These are phyloP conservation scores for Calonectria pseudoturangicola DNA, from an alignment of 2,329 filamentous ascomycete genomes.

Conservation along the genomic window DNA sequence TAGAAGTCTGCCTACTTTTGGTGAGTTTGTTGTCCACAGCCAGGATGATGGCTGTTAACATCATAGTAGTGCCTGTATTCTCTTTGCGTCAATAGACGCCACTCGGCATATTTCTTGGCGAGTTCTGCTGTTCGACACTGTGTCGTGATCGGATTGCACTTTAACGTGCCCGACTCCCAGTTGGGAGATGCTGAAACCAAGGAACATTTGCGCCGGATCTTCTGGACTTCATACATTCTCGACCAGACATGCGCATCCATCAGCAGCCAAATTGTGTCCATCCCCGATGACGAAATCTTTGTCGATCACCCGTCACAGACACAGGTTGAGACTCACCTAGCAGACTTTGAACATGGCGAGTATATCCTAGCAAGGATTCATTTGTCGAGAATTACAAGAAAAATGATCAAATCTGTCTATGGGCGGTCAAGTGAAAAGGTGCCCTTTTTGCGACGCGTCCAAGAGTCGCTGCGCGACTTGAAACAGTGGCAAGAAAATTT, in stretches of 20 bases:
- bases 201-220: slow-evolving; percentile 2
- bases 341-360: background rate
- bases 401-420: slow-evolving; percentile 1
- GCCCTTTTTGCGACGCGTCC: background rate
- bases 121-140: background rate
- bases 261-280: background rate
- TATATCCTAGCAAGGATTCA: background rate
- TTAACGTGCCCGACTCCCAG: background rate
- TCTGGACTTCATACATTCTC: slow-evolving; percentile 12
- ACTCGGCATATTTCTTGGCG: slow-evolving; percentile 2
- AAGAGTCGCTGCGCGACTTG: background rate
- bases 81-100: slow-evolving; percentile 4
- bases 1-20: slow-evolving; percentile 2
- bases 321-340: background rate
- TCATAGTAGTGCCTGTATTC: background rate
- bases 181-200: background rate
- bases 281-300: slow-evolving; percentile 14
- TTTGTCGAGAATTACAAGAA: background rate
- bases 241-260: background rate
- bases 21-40: background rate
- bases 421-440: background rate
- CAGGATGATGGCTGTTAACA: background rate
- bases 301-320: background rate
- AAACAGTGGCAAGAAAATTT: background rate
- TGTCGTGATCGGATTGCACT: slow-evolving; percentile 7